These are phyloP conservation scores for Neoascochyta sp. DNA, from an alignment of 2,329 filamentous ascomycete species.

Conservation along the genomic window DNA sequence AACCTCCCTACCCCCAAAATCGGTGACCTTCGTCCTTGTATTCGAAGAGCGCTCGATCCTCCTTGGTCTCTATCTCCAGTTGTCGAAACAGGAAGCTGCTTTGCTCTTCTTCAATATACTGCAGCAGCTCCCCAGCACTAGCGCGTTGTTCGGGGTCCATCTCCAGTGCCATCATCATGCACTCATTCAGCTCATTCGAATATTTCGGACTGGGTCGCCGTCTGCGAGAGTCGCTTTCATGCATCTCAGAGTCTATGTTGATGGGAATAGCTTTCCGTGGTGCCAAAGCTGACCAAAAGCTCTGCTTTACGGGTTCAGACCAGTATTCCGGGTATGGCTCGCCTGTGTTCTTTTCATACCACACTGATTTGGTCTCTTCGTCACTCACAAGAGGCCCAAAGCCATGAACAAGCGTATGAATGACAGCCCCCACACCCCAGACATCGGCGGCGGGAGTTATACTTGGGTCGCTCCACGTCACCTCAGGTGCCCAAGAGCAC, in stretches of 20 bases:
- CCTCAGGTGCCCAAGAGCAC: slow-evolving; percentile 18
- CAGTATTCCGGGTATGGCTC: slow-evolving; percentile 3
- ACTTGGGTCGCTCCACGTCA: slow-evolving; percentile 12
- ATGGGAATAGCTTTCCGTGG: slow-evolving; percentile 9
- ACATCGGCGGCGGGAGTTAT: slow-evolving; percentile 17
- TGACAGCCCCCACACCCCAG: slow-evolving; percentile 23
- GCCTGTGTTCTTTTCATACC: not conserved
- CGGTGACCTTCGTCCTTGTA: not conserved
- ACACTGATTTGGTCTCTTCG: slow-evolving; percentile 1
- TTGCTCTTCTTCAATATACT: not conserved
- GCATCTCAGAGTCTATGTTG: slow-evolving; percentile 6
- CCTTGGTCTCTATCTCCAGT: not conserved
- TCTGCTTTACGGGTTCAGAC: slow-evolving; percentile 1
- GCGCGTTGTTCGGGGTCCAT: slow-evolving; percentile 8
- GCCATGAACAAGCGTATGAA: slow-evolving; percentile 20
- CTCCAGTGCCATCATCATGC: slow-evolving; percentile 11
- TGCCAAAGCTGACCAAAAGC: slow-evolving; percentile 10
- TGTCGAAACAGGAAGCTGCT: not conserved
- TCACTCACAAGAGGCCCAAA: slow-evolving; percentile 13
- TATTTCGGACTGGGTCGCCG: slow-evolving; percentile 12
- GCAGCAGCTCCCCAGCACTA: slow-evolving; percentile 4
- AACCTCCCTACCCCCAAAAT: not conserved
- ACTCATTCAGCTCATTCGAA: slow-evolving; percentile 13
- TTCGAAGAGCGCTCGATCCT: not conserved
- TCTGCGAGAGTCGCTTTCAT: slow-evolving; percentile 1